These are phyloP conservation scores for Mycena galopus DNA, from an alignment of 768 basidiomycete genomes.

Conservation along the genomic window DNA sequence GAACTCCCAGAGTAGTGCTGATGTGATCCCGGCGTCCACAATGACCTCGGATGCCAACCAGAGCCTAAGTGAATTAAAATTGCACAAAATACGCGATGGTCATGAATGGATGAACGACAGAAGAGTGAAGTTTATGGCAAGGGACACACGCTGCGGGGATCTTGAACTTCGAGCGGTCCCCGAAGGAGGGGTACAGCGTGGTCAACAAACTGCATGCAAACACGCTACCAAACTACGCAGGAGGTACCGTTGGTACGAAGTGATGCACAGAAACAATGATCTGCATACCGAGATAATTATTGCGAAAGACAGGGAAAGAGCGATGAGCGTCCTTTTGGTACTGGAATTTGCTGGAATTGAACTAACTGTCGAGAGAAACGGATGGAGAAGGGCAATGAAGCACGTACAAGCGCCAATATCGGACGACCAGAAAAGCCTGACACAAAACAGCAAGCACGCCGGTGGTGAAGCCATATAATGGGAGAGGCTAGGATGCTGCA, in stretches of 20 bases:
- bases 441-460: neutral
- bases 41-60: neutral
- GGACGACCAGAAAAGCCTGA: neutral
- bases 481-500: neutral
- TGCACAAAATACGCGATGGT: neutral
- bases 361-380: neutral
- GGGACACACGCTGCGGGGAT: no score
- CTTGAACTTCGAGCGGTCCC: neutral
- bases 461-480: neutral
- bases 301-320: neutral
- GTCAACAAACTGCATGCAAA: constrained; percentile 2
- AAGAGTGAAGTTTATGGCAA: neutral
- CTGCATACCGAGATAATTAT: neutral
- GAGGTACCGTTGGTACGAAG: neutral
- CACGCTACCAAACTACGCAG: constrained; percentile 1
- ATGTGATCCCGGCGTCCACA: neutral
- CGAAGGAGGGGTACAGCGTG: neutral
- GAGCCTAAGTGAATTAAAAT: neutral
- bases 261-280: neutral
- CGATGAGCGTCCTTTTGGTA: neutral
- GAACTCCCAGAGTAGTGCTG: neutral
- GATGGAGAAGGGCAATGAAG: neutral
- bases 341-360: neutral
- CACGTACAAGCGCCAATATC: constrained; percentile 3
- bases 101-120: neutral